A percentile compares a stretch with the other conserved stretches of the same genome.
These are phyloP conservation scores for Amylocarpus encephaloides DNA, from an alignment of 2,329 filamentous ascomycete species.

Conservation along the genomic window DNA sequence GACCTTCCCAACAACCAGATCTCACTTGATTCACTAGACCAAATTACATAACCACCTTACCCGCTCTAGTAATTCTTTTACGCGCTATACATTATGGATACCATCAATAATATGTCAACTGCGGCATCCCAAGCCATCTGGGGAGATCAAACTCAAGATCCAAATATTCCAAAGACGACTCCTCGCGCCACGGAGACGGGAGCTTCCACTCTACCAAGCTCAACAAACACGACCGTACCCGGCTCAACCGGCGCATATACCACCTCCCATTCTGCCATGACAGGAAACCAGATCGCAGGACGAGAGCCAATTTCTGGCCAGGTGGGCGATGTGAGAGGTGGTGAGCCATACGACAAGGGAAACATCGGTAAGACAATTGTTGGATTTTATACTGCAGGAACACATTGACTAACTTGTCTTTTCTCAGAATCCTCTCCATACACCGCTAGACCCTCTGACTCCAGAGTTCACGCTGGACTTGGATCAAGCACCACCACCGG, in stretches of 20 bases:
- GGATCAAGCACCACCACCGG: neutral
- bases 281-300: slow-evolving; percentile 27
- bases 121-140: slow-evolving; percentile 39
- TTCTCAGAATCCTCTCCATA: neutral
- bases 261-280: neutral
- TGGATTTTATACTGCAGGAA: slow-evolving; percentile 27
- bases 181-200: neutral
- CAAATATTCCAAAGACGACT: slow-evolving; percentile 17
- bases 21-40: too few species aligned
- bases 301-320: slow-evolving; percentile 68
- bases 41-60: neutral
- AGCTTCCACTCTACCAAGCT: neutral
- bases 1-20: too few species aligned
- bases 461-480: neutral
- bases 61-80: neutral
- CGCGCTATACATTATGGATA: slow-evolving; percentile 43
- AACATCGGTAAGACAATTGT: slow-evolving; percentile 51
- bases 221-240: neutral
- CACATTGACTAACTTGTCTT: neutral
- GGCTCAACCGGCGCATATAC: neutral
- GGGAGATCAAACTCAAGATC: slow-evolving; percentile 29
- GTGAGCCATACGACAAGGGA: slow-evolving; percentile 73
- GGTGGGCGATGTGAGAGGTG: slow-evolving; percentile 57
- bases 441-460: neutral
- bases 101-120: slow-evolving; percentile 50